Conservation (phyloP, 345 rosid genomes). For the Dimocarpus longan region DNA sequence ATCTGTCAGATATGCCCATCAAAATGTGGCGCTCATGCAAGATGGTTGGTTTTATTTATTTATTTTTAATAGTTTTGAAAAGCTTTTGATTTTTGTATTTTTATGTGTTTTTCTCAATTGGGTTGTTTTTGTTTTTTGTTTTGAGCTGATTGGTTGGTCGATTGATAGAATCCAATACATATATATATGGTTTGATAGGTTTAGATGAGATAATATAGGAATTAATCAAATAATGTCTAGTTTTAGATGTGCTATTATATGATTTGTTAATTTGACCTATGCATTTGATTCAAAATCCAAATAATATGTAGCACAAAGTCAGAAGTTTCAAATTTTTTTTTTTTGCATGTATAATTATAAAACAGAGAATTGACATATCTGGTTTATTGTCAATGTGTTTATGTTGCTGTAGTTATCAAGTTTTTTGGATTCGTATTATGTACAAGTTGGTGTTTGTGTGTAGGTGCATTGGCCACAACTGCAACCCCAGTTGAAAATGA, state of each 20-base stretch:
- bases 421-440: neutral
- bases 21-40: constrained; percentile 49
- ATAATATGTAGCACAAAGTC: neutral
- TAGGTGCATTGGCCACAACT: constrained; percentile 65
- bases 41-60: constrained; percentile 41
- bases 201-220: neutral
- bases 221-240: neutral
- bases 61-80: neutral
- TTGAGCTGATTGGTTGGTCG: neutral
- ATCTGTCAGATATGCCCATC: constrained; percentile 38
- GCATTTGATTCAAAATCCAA: neutral
- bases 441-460: constrained; percentile 16
- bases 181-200: neutral
- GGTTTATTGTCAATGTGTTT: neutral
- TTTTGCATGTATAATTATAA: neutral
- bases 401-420: neutral
- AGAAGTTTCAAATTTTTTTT: neutral
- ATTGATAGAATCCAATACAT: neutral
- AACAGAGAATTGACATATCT: neutral
- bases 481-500: constrained; percentile 41
- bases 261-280: neutral
- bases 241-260: neutral
- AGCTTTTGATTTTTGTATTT: neutral
- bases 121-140: neutral
- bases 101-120: neutral